A percentile compares a stretch with the other conserved stretches of the same genome.
These are phyloP conservation scores for Phytophthora cactorum DNA, from an alignment of 352 stramenopile species.

Conservation along the genomic window DNA sequence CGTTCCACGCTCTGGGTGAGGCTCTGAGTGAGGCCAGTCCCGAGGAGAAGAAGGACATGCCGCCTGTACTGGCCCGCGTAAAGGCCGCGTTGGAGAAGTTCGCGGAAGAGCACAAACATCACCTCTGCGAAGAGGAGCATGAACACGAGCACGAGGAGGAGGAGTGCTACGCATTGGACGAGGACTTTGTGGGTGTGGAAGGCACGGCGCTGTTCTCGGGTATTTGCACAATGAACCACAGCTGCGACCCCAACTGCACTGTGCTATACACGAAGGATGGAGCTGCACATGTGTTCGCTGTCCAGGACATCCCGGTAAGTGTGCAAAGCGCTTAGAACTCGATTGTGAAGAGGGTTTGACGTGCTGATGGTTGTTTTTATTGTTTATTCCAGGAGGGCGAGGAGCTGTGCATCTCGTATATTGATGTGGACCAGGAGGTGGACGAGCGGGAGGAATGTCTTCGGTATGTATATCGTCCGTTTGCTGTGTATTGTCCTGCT, in stretches of 20 bases:
- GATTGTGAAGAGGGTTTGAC: background rate
- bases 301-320: constrained; percentile 69
- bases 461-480: constrained; percentile 39
- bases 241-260: constrained; percentile 93
- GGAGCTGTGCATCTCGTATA: constrained; percentile 96
- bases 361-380: background rate
- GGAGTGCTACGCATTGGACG: constrained; percentile 54
- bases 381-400: constrained; percentile 68
- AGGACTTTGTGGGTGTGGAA: constrained; percentile 95
- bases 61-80: constrained; percentile 61
- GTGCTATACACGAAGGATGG: constrained; percentile 89
- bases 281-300: constrained; percentile 71
- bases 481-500: background rate
- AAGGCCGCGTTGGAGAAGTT: constrained; percentile 76
- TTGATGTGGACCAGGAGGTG: constrained; percentile 87
- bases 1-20: constrained; percentile 75
- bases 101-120: constrained; percentile 60
- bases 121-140: constrained; percentile 48
- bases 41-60: constrained; percentile 73
- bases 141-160: constrained; percentile 54
- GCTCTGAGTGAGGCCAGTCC: constrained; percentile 58
- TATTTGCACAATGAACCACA: constrained; percentile 98
- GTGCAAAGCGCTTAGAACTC: background rate
- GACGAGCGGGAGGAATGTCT: constrained; percentile 83
- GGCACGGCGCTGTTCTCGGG: constrained; percentile 93